Evolutionary conservation across 2,329 filamentous ascomycete genomes (phyloP).

Genomic region (Neurospora sp.): DNA sequence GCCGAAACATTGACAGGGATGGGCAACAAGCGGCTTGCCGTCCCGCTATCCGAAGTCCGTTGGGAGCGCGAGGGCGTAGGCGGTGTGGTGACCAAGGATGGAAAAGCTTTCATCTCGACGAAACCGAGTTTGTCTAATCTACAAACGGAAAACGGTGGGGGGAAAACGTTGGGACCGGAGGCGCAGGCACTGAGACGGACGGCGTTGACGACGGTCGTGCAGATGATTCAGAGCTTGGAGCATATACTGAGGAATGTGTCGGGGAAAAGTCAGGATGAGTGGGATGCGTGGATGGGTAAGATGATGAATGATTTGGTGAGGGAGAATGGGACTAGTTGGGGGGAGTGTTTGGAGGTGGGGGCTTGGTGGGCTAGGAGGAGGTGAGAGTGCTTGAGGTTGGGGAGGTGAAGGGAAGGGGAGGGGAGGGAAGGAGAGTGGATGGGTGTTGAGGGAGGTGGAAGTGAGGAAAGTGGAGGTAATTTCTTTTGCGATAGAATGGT

Average conservation of each 20-base stretch:
- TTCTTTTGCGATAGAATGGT: background rate
- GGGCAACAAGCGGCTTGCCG: conserved; percentile 68
- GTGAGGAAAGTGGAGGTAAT: background rate
- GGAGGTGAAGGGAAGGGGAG: background rate
- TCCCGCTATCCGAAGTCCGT: conserved; percentile 73
- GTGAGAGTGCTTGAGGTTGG: conserved; percentile 10
- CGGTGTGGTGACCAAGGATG: conserved; percentile 50
- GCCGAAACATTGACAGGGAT: conserved; percentile 60
- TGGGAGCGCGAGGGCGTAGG: conserved; percentile 75
- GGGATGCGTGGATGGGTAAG: conserved; percentile 80
- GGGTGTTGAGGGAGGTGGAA: background rate
- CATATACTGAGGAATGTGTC: conserved; percentile 72
- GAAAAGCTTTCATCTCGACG: conserved; percentile 49
- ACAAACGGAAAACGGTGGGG: conserved; percentile 22
- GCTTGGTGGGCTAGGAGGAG: conserved; percentile 83
- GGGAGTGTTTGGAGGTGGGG: conserved; percentile 77
- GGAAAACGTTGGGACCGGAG: conserved; percentile 50
- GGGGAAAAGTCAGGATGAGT: conserved; percentile 83
- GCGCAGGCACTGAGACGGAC: conserved; percentile 69
- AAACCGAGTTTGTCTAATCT: conserved; percentile 33
- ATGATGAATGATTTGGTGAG: conserved; percentile 79
- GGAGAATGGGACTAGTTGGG: conserved; percentile 68
- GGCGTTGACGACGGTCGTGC: conserved; percentile 71
- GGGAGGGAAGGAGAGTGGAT: background rate
- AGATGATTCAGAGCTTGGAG: conserved; percentile 78